Conservation (phyloP, 2,329 filamentous ascomycete species). For the Fusarium sp. region DNA sequence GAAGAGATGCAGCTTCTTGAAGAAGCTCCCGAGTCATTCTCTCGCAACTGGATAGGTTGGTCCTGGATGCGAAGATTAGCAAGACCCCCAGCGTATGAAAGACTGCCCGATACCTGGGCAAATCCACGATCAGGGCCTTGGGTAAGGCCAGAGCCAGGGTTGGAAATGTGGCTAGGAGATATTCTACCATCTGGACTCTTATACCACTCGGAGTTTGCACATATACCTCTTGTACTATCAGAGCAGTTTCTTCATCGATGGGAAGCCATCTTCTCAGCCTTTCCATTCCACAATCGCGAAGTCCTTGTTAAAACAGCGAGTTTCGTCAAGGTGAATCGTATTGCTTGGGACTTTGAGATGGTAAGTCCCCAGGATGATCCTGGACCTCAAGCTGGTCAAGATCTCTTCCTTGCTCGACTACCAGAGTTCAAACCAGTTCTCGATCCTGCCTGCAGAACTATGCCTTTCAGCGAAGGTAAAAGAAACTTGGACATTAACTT, state of each 20-base stretch:
- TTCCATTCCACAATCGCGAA: conserved; percentile 2
- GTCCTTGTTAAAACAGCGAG: neutral
- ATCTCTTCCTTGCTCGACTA: conserved; percentile 7
- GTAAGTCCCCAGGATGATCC: neutral
- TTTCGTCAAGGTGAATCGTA: neutral
- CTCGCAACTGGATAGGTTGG: neutral
- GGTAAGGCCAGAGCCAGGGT: conserved; percentile 5
- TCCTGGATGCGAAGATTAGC: neutral
- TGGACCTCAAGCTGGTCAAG: conserved; percentile 3
- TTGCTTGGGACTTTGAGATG: neutral
- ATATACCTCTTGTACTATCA: conserved; percentile 1
- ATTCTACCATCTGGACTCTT: conserved; percentile 7
- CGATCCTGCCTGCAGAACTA: conserved; percentile 9
- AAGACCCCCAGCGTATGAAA: neutral
- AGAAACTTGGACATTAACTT: conserved; percentile 8
- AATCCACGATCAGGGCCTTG: conserved; percentile 6
- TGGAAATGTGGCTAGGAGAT: conserved; percentile 11
- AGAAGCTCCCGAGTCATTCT: neutral
- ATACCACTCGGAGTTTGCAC: conserved; percentile 8
- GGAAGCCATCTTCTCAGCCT: conserved; percentile 5
- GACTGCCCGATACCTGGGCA: neutral
- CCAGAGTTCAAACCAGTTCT: conserved; percentile 9
- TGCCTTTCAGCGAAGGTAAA: conserved; percentile 15
- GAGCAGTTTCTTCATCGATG: conserved; percentile 6
- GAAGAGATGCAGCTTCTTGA: conserved; percentile 1